A percentile compares a stretch with the other conserved stretches of the same genome.
phyloP scores from a whole-genome alignment of 306 rosid genomes.

The Cicer judaicum region DNA sequence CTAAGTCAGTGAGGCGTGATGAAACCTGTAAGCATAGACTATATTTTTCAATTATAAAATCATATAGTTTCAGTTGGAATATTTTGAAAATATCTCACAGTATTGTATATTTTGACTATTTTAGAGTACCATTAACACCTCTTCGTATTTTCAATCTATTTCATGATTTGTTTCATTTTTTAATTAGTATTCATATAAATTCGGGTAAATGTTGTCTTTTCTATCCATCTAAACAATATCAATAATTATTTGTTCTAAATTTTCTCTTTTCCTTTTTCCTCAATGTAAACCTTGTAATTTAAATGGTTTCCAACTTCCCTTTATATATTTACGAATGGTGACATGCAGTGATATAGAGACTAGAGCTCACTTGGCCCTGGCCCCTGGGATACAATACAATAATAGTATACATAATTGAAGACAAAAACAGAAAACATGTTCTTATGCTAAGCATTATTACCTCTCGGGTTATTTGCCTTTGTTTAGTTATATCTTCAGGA shows the following conservation, averaged over 20 bases:
- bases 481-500: slow-evolving; percentile 91
- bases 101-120: not conserved
- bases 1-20: slow-evolving; percentile 88
- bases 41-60: slow-evolving; percentile 29
- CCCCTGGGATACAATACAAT: not conserved
- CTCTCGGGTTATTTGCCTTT: slow-evolving; percentile 91
- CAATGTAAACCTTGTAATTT: slow-evolving; percentile 7
- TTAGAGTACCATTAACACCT: not conserved
- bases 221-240: slow-evolving; percentile 3
- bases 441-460: slow-evolving; percentile 58
- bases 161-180: slow-evolving; percentile 3
- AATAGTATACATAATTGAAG: slow-evolving; percentile 6
- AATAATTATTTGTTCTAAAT: not conserved
- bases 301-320: slow-evolving; percentile 1
- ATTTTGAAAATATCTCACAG: slow-evolving; percentile 3
- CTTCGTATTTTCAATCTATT: not conserved
- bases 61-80: slow-evolving; percentile 11
- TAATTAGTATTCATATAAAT: not conserved
- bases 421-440: slow-evolving; percentile 37
- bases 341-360: slow-evolving; percentile 8
- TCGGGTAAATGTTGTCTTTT: not conserved
- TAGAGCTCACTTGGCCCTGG: slow-evolving; percentile 4
- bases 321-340: slow-evolving; percentile 1
- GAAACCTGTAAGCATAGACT: slow-evolving; percentile 65
- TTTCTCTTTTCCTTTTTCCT: not conserved